Evolutionary conservation across 495 filamentous ascomycete genomes (phyloP).

Genomic region (Xylaria telfairii): DNA sequence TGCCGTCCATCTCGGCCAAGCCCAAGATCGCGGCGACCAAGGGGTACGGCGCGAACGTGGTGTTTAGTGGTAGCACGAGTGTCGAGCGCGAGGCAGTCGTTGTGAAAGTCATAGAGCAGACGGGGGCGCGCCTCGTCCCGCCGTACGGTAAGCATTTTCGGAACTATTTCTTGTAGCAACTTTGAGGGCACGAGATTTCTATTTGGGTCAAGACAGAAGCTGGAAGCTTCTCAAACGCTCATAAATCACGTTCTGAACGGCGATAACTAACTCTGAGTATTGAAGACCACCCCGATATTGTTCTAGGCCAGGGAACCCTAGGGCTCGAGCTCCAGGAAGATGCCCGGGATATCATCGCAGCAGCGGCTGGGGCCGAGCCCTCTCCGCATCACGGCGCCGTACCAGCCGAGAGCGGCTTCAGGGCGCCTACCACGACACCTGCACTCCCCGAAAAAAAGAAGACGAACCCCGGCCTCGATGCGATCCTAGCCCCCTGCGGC

Average conservation of each 20-base stretch:
- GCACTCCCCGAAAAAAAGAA: conserved; percentile 18
- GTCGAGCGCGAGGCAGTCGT: conserved; percentile 82
- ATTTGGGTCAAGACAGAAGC: no score
- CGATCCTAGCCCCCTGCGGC: conserved; percentile 84
- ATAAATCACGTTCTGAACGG: no score
- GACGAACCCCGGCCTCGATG: conserved; percentile 59
- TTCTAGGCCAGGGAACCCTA: conserved; percentile 89
- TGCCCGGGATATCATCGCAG: conserved; percentile 57
- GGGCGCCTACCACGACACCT: conserved; percentile 13
- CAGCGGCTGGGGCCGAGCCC: conserved; percentile 1
- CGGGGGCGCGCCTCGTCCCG: conserved; percentile 78
- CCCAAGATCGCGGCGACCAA: conserved; percentile 85
- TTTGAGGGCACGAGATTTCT: no score
- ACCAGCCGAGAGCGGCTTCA: conserved; percentile 6
- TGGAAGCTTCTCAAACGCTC: no score
- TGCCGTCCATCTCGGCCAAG: conserved; percentile 82
- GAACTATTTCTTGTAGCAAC: no score
- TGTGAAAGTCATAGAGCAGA: conserved; percentile 66
- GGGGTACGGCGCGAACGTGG: conserved; percentile 75
- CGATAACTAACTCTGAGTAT: no score
- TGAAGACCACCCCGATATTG: conserved; percentile 88
- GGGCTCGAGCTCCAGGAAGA: conserved; percentile 83
- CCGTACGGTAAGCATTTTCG: no score
- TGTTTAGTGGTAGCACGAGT: conserved; percentile 82
- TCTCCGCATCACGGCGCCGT: background rate